A percentile compares a stretch with the other conserved stretches of the same genome.
These are phyloP conservation scores for Limonium bicolor DNA, from an alignment of 148 eudicot genomes.

Conservation along the genomic window DNA sequence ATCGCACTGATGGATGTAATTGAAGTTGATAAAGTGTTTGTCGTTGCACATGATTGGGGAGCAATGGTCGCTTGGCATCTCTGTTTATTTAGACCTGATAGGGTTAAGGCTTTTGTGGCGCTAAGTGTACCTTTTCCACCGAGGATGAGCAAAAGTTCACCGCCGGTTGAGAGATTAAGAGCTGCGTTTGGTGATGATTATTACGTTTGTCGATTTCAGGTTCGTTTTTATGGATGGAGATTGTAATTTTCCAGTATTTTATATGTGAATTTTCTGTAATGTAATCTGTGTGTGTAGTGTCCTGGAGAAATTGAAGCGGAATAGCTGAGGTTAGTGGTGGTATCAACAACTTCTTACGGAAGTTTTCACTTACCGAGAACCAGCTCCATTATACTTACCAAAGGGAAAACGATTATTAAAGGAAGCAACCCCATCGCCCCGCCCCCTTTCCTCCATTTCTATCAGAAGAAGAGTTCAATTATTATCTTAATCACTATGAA, in stretches of 20 bases:
- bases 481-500: slow-evolving; percentile 28
- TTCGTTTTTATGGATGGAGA: too few relatives aligned
- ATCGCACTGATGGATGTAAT: slow-evolving; percentile 32
- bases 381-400: neutral
- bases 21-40: slow-evolving; percentile 24
- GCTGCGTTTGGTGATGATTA: slow-evolving; percentile 12
- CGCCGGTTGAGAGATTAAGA: slow-evolving; percentile 2
- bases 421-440: neutral
- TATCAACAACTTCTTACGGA: too few relatives aligned
- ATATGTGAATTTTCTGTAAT: too few relatives aligned
- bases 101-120: slow-evolving; percentile 16
- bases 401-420: neutral
- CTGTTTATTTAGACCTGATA: slow-evolving; percentile 17
- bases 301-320: too few relatives aligned
- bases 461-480: slow-evolving; percentile 35
- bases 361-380: too few relatives aligned
- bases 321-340: neutral
- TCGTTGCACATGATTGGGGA: slow-evolving; percentile 44
- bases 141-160: slow-evolving; percentile 2
- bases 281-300: too few relatives aligned
- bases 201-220: slow-evolving; percentile 18
- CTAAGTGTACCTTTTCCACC: slow-evolving; percentile 11
- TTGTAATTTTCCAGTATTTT: too few relatives aligned
- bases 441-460: slow-evolving; percentile 21
- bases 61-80: slow-evolving; percentile 18